These are phyloP conservation scores for Pochonia chlamydosporia DNA, from an alignment of 2,329 filamentous ascomycete genomes.

Conservation along the genomic window DNA sequence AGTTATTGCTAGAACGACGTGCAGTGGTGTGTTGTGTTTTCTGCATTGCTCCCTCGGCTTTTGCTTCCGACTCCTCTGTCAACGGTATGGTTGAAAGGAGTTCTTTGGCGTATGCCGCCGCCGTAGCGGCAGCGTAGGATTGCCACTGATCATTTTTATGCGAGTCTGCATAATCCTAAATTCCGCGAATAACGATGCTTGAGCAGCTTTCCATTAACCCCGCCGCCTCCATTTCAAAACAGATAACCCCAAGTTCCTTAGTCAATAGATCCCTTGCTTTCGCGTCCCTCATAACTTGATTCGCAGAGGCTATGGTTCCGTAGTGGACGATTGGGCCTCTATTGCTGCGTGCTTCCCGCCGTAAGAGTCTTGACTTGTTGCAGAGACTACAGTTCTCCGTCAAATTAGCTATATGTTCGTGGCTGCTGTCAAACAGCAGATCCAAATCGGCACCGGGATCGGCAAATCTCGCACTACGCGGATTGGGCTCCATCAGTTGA, in stretches of 20 bases:
- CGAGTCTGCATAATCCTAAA: neutral
- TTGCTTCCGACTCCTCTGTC: neutral
- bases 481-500: neutral
- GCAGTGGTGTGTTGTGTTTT: neutral
- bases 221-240: no score
- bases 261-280: neutral
- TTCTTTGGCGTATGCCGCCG: neutral
- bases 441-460: neutral
- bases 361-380: neutral
- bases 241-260: neutral
- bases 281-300: neutral
- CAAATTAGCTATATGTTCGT: neutral
- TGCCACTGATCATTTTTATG: neutral
- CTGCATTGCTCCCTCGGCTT: neutral
- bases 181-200: neutral
- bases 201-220: neutral
- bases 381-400: neutral
- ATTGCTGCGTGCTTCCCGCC: neutral
- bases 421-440: neutral
- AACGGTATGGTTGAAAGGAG: neutral
- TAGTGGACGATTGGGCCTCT: neutral
- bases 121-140: neutral
- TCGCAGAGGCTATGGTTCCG: neutral
- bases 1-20: neutral
- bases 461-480: neutral